These are phyloP conservation scores for Talaromyces rugulosus DNA, from an alignment of 2,329 filamentous ascomycete species.

Conservation along the genomic window DNA sequence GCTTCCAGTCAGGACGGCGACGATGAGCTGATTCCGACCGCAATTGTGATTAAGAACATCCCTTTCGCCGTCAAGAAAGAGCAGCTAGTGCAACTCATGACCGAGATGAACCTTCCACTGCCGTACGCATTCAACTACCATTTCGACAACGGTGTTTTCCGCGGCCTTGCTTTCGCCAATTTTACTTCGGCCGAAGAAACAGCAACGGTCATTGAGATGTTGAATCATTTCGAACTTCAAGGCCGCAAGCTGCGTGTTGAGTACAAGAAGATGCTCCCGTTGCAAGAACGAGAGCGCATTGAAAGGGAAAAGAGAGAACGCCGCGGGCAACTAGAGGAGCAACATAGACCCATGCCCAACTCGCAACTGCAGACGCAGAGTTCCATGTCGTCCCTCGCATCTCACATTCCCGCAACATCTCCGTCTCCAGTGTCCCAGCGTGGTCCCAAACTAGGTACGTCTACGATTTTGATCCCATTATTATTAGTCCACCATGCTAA, in stretches of 20 bases:
- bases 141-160: constrained; percentile 96
- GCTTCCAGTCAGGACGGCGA: constrained; percentile 39
- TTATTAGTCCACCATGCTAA: background rate
- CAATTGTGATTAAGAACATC: constrained; percentile 99
- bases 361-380: constrained; percentile 74
- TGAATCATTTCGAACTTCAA: constrained; percentile 95
- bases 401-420: constrained; percentile 60
- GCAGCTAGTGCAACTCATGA: constrained; percentile 88
- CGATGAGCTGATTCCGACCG: constrained; percentile 93
- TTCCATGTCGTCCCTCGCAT: constrained; percentile 75
- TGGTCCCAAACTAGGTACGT: constrained; percentile 35
- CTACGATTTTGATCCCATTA: background rate
- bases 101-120: constrained; percentile 84
- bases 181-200: constrained; percentile 96
- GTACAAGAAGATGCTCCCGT: constrained; percentile 98
- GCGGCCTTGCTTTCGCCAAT: constrained; percentile 94
- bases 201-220: constrained; percentile 80
- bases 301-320: constrained; percentile 96
- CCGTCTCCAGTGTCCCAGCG: constrained; percentile 63
- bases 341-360: constrained; percentile 70
- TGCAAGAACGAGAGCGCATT: constrained; percentile 90
- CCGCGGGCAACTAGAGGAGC: constrained; percentile 91
- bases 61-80: constrained; percentile 98
- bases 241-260: constrained; percentile 92
- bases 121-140: constrained; percentile 99